A percentile compares a stretch with the other conserved stretches of the same genome.
Conservation (phyloP, 2,329 filamentous ascomycete genomes). For the Rhinocladiella similis region DNA sequence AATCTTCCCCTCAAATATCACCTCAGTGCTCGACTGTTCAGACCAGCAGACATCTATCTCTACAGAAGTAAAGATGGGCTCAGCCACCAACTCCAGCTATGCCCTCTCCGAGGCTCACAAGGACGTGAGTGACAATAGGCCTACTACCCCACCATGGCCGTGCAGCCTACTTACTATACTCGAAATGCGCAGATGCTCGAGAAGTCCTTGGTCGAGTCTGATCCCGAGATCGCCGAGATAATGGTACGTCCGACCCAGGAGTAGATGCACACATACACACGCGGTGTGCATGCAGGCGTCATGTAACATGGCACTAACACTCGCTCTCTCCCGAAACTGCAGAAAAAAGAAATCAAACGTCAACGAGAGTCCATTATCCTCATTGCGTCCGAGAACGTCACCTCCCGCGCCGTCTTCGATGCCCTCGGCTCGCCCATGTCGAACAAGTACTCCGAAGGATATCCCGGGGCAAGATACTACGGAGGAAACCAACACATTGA, state of each 20-base stretch:
- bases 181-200: slow-evolving; percentile 74
- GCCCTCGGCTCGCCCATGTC: slow-evolving; percentile 93
- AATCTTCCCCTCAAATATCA: too few relatives aligned
- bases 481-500: slow-evolving; percentile 97
- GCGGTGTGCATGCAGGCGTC: background rate
- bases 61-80: slow-evolving; percentile 29
- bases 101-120: slow-evolving; percentile 66
- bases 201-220: slow-evolving; percentile 85
- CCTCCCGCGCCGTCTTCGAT: slow-evolving; percentile 87
- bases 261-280: too few relatives aligned
- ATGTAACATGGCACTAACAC: background rate
- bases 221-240: slow-evolving; percentile 92
- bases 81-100: slow-evolving; percentile 51
- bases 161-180: too few relatives aligned
- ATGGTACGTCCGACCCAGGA: slow-evolving; percentile 65
- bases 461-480: slow-evolving; percentile 94
- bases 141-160: background rate
- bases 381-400: slow-evolving; percentile 95
- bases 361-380: slow-evolving; percentile 99
- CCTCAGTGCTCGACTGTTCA: background rate
- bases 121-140: slow-evolving; percentile 52
- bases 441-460: slow-evolving; percentile 99
- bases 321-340: background rate
- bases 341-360: slow-evolving; percentile 78
- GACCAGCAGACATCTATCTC: background rate